Evolutionary conservation across 2,329 filamentous ascomycete genomes (phyloP), one percentile per base, ranked within the genome.

Genomic region (Nigrograna mackinnonii): DNA sequence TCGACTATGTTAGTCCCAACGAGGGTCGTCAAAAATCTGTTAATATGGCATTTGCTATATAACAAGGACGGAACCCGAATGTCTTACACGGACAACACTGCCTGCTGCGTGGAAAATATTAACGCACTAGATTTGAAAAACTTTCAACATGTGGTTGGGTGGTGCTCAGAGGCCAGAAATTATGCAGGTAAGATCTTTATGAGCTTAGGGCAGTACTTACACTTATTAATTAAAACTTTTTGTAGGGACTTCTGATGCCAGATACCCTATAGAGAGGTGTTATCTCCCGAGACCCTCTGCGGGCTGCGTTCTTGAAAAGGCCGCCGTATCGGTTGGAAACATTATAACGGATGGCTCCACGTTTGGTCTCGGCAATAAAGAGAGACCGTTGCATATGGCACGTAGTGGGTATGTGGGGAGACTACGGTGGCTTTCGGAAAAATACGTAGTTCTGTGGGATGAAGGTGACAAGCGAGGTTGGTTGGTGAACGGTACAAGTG

Each of bases 401-500:
- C 14, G 18, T 3, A 21, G 32, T 32, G 33, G 19, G 3, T 42
- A 42, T 37, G 14, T 42, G 5, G 9, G 21, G 3, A 36, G 34
- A 30, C 21, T 45, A 6, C 19, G n/a, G 16, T 67, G 55, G 57
- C 52, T 70, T 12, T 42, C 48, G 0, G 44, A 55, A 5, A 64
- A 61, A 16, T 63, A 50, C 21, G 54, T 60, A 1, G 47, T 56
- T 2, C 37, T 57, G 2, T 60, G 46, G 43, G 63, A 61, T 35
- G 54, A 38, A 14, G 47, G 22, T 16, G 55, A 54, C 6, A 56
- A 50, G 28, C 54, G 63, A 24, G 67, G 55, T 2, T 72, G 67
- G 67, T 40, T 71, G 1, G 49, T 68, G 0, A 63, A 71, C 39
- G 70, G 68, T 11, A 50, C 56, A 4, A 65, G 56, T 43, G 67